Evolutionary conservation across 345 rosid genomes (phyloP), one percentile per base, ranked within the genome.

Genomic region (Carallia pectinifolia): DNA sequence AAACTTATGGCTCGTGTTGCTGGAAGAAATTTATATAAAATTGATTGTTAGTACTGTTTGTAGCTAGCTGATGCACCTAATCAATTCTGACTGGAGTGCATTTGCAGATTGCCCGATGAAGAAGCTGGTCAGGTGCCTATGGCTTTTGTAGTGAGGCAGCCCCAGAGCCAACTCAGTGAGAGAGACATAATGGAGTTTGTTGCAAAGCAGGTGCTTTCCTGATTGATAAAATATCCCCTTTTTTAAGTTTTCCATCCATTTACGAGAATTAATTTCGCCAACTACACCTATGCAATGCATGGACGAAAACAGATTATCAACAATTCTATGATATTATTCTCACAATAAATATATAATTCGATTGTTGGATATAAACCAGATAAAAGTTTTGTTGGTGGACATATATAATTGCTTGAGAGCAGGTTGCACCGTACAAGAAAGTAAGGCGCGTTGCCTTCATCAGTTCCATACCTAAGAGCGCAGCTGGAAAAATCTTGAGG

Each of bases 381-480:
- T 23, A 23, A 23, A 23, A 23, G 23, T 23, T 23, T 23, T 23
- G 23, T 23, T 23, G 23, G 23, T 23, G 23, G 23, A 23, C 23
- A 23, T 23, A 23, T 23, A 23, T 23, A 0, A 23, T 34, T 37
- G 12, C 23, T 17, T 16, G 47, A 44, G 56, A 40, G 8, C 58
- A 82, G 79, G 83, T 79, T 53, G 79, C 85, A 53, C 79, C 81
- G 0, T 79, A 79, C 77, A 82, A 82, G 77, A 79, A 77, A 64
- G 47, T 79, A 68, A 65, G 85, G 71, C 60, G 81, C 0, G 75
- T 79, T 12, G 67, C 65, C 12, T 82, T 79, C 52, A 58, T 79
- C 47, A 71, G 53, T 10, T 62, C 79, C 38, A 71, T 79, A n/a
- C 83, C 83, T 0, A 76, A 73, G 55, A 74, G 53, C 58, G 61